These are phyloP conservation scores for Hymenotorrendiella dingleyae DNA, from an alignment of 2,329 filamentous ascomycete species.

Conservation along the genomic window DNA sequence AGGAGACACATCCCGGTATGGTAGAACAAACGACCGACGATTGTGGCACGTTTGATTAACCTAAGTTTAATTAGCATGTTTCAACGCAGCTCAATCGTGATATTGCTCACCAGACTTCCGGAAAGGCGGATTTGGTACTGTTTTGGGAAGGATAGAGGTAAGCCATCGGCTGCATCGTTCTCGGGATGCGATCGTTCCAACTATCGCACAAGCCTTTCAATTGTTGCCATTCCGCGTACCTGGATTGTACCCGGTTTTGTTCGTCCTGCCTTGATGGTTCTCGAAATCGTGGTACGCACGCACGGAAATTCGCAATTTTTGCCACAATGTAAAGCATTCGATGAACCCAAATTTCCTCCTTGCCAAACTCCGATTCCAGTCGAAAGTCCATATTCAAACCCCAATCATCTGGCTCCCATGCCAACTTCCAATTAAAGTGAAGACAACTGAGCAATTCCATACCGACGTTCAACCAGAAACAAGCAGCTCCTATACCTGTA, in stretches of 20 bases:
- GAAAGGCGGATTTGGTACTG: slow-evolving; percentile 67
- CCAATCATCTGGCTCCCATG: slow-evolving; percentile 90
- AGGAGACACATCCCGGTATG: slow-evolving; percentile 81
- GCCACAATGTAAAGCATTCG: slow-evolving; percentile 84
- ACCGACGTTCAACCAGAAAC: slow-evolving; percentile 90
- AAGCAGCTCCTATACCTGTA: slow-evolving; percentile 74
- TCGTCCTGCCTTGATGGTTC: slow-evolving; percentile 56
- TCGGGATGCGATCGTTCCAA: slow-evolving; percentile 74
- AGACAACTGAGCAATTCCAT: slow-evolving; percentile 88
- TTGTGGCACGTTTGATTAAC: slow-evolving; percentile 76
- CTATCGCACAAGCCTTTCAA: slow-evolving; percentile 77
- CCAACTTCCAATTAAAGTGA: slow-evolving; percentile 78
- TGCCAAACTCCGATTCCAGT: slow-evolving; percentile 49
- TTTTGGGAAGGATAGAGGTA: slow-evolving; percentile 66
- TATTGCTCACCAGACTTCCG: slow-evolving; percentile 69
- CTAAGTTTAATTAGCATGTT: slow-evolving; percentile 37
- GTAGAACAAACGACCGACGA: slow-evolving; percentile 80
- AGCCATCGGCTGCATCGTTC: slow-evolving; percentile 81
- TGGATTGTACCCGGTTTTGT: slow-evolving; percentile 56
- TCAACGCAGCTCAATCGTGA: slow-evolving; percentile 5
- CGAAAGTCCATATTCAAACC: slow-evolving; percentile 73
- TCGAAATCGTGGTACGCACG: slow-evolving; percentile 57
- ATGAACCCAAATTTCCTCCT: slow-evolving; percentile 82
- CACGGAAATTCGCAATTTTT: slow-evolving; percentile 80
- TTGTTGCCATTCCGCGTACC: slow-evolving; percentile 69